Evolutionary conservation across 1,284 basidiomycete genomes (phyloP).

Genomic region (Sanghuangporus sanghuang): DNA sequence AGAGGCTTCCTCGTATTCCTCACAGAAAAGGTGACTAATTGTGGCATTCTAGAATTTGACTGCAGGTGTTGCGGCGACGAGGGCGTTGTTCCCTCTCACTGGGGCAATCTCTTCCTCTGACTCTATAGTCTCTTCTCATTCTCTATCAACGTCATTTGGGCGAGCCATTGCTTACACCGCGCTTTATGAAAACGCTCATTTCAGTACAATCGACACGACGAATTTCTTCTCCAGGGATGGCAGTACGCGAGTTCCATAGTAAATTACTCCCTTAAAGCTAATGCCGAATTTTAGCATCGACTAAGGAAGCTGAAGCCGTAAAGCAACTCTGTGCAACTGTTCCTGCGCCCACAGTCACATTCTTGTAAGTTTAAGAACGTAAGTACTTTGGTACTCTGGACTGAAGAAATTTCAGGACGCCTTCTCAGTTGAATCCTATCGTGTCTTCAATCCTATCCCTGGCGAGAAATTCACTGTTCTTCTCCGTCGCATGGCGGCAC

Average conservation of each 20-base stretch:
- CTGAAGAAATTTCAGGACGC: constrained; percentile 34
- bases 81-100: constrained; percentile 59
- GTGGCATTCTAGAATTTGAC: constrained; percentile 54
- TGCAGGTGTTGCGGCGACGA: constrained; percentile 69
- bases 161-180: constrained; percentile 71
- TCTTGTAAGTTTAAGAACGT: constrained; percentile 20
- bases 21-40: neutral
- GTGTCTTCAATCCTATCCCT: constrained; percentile 44
- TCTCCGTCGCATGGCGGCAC: constrained; percentile 65
- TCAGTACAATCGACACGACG: constrained; percentile 57
- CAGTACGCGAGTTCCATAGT: constrained; percentile 29
- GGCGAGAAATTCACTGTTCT: constrained; percentile 46
- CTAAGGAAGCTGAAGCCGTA: neutral
- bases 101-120: constrained; percentile 60
- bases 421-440: constrained; percentile 50
- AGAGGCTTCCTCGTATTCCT: neutral
- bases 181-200: constrained; percentile 64
- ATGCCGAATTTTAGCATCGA: neutral
- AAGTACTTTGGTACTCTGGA: constrained; percentile 51
- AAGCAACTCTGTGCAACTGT: constrained; percentile 26
- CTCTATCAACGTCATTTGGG: constrained; percentile 66
- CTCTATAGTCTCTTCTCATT: constrained; percentile 67
- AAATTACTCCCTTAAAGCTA: neutral
- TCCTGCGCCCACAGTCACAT: constrained; percentile 21
- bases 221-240: constrained; percentile 40